Conservation (phyloP, 2,329 filamentous ascomycete species). For the Plenodomus biglobosus region DNA sequence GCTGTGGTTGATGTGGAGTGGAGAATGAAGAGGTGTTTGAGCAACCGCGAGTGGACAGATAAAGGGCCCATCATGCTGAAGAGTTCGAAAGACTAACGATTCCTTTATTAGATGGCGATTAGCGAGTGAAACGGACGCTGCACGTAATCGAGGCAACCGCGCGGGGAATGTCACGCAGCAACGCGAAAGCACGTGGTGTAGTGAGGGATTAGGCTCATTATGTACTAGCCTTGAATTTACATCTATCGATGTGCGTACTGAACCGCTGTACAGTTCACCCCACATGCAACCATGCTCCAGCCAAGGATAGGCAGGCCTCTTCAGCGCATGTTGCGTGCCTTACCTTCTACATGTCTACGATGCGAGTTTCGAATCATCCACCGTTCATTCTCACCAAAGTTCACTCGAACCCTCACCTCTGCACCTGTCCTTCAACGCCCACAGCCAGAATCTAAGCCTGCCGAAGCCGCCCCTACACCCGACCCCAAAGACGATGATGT, state of each 20-base stretch:
- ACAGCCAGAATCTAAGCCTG: slow-evolving; percentile 13
- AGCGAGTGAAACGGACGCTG: slow-evolving; percentile 2
- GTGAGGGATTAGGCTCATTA: slow-evolving; percentile 7
- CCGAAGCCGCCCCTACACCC: slow-evolving; percentile 5
- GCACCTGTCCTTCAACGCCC: slow-evolving; percentile 22
- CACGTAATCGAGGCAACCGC: slow-evolving; percentile 15
- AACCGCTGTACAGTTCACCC: slow-evolving; percentile 1
- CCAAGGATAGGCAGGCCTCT: slow-evolving; percentile 29
- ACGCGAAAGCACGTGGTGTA: slow-evolving; percentile 24
- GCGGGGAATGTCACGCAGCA: slow-evolving; percentile 12
- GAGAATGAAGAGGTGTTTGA: not conserved
- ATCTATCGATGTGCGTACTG: not conserved
- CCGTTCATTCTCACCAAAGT: not conserved
- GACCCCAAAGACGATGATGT: slow-evolving; percentile 31
- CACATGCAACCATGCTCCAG: slow-evolving; percentile 33
- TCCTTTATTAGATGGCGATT: slow-evolving; percentile 4
- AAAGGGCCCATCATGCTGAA: not conserved
- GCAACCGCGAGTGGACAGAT: not conserved
- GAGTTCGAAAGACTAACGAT: not conserved
- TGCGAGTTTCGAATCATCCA: slow-evolving; percentile 11
- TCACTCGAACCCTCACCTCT: slow-evolving; percentile 29
- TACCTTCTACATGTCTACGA: slow-evolving; percentile 17
- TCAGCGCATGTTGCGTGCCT: slow-evolving; percentile 14
- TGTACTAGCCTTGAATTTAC: slow-evolving; percentile 10
- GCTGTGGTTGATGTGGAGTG: not conserved